Percentiles rank a stretch among this genome's conserved stretches.
Conservation (phyloP, 2,329 filamentous ascomycete genomes). For the Lojkania enalia region DNA sequence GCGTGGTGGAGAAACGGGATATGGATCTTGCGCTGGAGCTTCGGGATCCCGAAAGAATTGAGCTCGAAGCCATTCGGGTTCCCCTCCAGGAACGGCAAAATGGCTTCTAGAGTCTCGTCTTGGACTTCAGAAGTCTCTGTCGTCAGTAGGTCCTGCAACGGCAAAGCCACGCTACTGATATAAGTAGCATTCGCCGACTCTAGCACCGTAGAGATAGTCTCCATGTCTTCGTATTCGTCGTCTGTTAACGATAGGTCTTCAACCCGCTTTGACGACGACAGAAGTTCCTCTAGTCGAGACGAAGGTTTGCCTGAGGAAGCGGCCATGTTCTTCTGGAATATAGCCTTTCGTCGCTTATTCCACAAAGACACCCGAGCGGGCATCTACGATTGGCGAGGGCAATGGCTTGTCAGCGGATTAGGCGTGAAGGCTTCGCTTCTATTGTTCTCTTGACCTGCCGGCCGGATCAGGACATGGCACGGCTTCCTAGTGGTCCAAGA, state of each 20-base stretch:
- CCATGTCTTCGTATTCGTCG: constrained; percentile 40
- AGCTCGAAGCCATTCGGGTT: constrained; percentile 56
- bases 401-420: constrained; percentile 22
- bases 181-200: constrained; percentile 35
- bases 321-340: constrained; percentile 28
- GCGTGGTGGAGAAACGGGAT: constrained; percentile 62
- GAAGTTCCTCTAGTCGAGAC: constrained; percentile 32
- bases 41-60: constrained; percentile 75
- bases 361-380: constrained; percentile 16
- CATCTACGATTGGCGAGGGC: constrained; percentile 29
- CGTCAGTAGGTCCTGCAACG: constrained; percentile 65
- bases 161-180: constrained; percentile 46
- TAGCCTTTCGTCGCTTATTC: constrained; percentile 11
- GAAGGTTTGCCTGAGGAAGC: constrained; percentile 24
- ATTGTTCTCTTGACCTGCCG: constrained; percentile 15
- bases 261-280: constrained; percentile 29
- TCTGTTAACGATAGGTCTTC: constrained; percentile 46
- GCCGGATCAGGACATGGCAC: constrained; percentile 6
- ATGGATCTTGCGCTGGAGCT: constrained; percentile 67
- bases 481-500: neutral
- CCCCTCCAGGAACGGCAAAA: constrained; percentile 68
- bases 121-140: constrained; percentile 72
- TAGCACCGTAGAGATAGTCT: constrained; percentile 25
- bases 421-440: constrained; percentile 12
- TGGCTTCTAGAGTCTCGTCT: constrained; percentile 67